A percentile compares a stretch with the other conserved stretches of the same genome.
These are phyloP conservation scores for Annulohypoxylon truncatum DNA, from an alignment of 2,329 filamentous ascomycete genomes.

Conservation along the genomic window DNA sequence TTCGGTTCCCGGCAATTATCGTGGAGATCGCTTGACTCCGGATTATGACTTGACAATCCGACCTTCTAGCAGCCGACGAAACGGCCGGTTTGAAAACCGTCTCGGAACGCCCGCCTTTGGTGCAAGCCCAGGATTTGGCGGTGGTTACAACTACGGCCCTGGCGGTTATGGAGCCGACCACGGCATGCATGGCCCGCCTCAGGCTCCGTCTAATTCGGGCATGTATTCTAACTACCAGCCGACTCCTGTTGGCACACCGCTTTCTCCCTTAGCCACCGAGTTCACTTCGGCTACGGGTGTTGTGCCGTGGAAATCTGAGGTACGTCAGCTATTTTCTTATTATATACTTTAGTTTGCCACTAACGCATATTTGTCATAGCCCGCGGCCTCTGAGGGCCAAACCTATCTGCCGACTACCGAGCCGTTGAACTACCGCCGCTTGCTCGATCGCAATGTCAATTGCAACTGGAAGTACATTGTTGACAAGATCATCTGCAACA, in stretches of 20 bases:
- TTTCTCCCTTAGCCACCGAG: conserved; percentile 80
- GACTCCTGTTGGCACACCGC: conserved; percentile 62
- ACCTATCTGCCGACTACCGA: conserved; percentile 90
- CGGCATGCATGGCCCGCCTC: conserved; percentile 48
- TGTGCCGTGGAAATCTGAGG: conserved; percentile 67
- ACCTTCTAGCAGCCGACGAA: conserved; percentile 57
- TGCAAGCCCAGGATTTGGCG: conserved; percentile 50
- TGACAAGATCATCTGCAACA: conserved; percentile 99
- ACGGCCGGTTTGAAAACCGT: conserved; percentile 59
- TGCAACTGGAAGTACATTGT: conserved; percentile 99
- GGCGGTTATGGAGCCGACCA: conserved; percentile 53
- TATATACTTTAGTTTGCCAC: conserved; percentile 34
- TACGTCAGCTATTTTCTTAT: conserved; percentile 47
- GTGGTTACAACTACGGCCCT: conserved; percentile 50
- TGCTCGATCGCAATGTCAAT: conserved; percentile 94
- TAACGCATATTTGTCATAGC: conserved; percentile 52
- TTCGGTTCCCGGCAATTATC: conserved; percentile 55
- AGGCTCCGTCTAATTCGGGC: conserved; percentile 52
- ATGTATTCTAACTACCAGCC: conserved; percentile 47
- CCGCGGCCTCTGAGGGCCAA: conserved; percentile 66
- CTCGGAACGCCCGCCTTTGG: conserved; percentile 50
- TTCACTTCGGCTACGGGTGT: conserved; percentile 69
- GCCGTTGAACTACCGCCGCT: conserved; percentile 93
- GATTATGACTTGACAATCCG: conserved; percentile 63
- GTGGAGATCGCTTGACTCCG: conserved; percentile 59